Conservation (phyloP, 139 green algal genomes). For the Tetraselmis striata region DNA sequence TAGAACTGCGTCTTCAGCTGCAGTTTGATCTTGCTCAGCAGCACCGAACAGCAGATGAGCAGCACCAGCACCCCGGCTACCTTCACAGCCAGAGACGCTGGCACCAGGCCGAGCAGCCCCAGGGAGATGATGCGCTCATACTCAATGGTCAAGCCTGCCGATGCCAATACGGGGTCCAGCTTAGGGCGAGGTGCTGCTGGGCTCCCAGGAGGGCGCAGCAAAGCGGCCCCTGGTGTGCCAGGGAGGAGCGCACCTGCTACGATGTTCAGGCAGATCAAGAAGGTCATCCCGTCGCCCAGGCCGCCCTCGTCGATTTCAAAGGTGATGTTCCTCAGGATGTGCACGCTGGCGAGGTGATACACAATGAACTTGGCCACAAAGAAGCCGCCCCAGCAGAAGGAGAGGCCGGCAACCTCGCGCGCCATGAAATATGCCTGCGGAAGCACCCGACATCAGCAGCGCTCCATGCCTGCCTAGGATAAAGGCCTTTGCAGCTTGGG, state of each 20-base stretch:
- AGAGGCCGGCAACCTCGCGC: background rate
- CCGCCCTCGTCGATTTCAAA: background rate
- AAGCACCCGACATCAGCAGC: too few species aligned
- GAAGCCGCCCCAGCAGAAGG: background rate
- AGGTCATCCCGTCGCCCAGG: background rate
- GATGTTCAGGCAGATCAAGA: background rate
- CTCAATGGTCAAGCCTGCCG: background rate
- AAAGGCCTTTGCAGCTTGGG: too few species aligned
- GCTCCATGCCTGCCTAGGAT: too few species aligned
- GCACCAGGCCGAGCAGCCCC: background rate
- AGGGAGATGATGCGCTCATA: background rate
- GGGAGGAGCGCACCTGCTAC: background rate
- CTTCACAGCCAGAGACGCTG: background rate
- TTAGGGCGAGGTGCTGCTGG: too few species aligned
- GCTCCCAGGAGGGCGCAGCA: too few species aligned
- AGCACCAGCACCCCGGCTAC: background rate
- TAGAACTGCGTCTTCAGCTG: background rate
- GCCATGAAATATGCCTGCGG: background rate
- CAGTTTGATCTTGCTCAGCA: background rate
- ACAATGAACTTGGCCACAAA: background rate
- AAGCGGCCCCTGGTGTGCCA: too few species aligned
- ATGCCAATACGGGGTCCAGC: too few species aligned
- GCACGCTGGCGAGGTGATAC: background rate
- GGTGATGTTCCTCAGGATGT: background rate
- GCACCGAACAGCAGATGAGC: background rate